Evolutionary conservation across 2,329 filamentous ascomycete genomes (phyloP).

Genomic region (Shiraia sp.): DNA sequence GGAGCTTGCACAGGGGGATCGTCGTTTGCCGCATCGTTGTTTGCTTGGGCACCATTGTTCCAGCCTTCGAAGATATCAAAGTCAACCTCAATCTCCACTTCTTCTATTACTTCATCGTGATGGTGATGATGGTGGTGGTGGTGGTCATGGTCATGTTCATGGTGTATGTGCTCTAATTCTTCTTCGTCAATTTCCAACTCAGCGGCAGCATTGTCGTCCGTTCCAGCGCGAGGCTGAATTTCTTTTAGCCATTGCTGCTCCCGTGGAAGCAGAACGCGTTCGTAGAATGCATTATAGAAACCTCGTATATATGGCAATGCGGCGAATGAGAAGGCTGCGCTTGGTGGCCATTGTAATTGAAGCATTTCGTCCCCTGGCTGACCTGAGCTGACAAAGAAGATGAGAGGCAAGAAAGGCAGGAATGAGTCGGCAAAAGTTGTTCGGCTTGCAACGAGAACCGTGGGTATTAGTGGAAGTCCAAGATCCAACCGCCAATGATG

Average conservation of each 20-base stretch:
- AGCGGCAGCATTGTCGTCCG: conserved; percentile 19
- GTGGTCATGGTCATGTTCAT: conserved; percentile 21
- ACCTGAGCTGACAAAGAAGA: conserved; percentile 62
- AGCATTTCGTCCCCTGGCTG: conserved; percentile 48
- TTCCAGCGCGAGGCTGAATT: conserved; percentile 60
- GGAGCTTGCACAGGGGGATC: conserved; percentile 33
- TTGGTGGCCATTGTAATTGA: conserved; percentile 68
- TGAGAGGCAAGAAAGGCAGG: conserved; percentile 65
- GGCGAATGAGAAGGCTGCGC: conserved; percentile 67
- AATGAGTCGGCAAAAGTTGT: conserved; percentile 66
- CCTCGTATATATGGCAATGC: conserved; percentile 67
- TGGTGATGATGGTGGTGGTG: conserved; percentile 22
- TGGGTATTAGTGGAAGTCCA: conserved; percentile 69
- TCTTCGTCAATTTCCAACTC: conserved; percentile 18
- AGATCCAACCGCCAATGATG: conserved; percentile 58
- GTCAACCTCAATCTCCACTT: conserved; percentile 49
- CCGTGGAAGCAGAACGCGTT: conserved; percentile 59
- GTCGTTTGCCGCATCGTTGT: conserved; percentile 45
- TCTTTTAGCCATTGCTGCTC: conserved; percentile 66
- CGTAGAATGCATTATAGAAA: conserved; percentile 66
- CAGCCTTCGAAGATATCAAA: conserved; percentile 52
- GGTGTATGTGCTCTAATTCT: conserved; percentile 17
- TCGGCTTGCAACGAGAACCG: conserved; percentile 69
- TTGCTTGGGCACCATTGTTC: conserved; percentile 38
- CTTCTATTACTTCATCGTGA: conserved; percentile 51